These are phyloP conservation scores for Cocos nucifera DNA, from an alignment of 176 grass and related monocot species.

Conservation along the genomic window DNA sequence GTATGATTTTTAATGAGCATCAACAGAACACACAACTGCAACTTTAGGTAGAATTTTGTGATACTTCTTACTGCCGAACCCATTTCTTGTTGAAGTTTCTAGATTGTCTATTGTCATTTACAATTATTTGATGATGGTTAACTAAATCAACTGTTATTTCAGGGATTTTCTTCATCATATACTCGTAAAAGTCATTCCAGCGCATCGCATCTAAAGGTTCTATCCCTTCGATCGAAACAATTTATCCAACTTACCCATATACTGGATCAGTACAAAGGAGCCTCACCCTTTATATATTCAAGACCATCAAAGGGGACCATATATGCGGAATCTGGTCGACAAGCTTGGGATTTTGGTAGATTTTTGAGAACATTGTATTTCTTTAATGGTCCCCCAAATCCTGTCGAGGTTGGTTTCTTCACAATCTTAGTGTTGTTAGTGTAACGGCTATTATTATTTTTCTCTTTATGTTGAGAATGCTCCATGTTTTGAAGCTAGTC, in stretches of 20 bases:
- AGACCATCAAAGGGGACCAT: conserved; percentile 32
- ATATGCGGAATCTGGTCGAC: conserved; percentile 40
- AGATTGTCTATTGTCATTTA: neutral
- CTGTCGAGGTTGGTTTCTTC: conserved; percentile 49
- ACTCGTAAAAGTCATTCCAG: conserved; percentile 27
- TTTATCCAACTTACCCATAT: conserved; percentile 31
- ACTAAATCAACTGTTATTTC: neutral
- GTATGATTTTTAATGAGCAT: too few relatives aligned
- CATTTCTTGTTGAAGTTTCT: neutral
- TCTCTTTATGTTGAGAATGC: too few relatives aligned
- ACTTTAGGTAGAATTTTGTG: too few relatives aligned
- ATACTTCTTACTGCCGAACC: too few relatives aligned
- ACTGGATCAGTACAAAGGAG: conserved; percentile 15
- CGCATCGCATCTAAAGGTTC: conserved; percentile 24
- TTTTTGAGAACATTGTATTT: conserved; percentile 82
- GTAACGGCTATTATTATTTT: too few relatives aligned
- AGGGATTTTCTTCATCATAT: conserved; percentile 35
- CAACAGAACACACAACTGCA: too few relatives aligned
- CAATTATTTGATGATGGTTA: too few relatives aligned
- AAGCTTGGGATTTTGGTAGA: conserved; percentile 87
- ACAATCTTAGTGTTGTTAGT: neutral
- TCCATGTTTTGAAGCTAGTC: conserved; percentile 35
- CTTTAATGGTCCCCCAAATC: conserved; percentile 91
- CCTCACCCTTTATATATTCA: neutral
- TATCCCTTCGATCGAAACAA: conserved; percentile 29